A percentile compares a stretch with the other conserved stretches of the same genome.
Conservation (phyloP, 768 basidiomycete genomes). For the Tephrocybe rancida region DNA sequence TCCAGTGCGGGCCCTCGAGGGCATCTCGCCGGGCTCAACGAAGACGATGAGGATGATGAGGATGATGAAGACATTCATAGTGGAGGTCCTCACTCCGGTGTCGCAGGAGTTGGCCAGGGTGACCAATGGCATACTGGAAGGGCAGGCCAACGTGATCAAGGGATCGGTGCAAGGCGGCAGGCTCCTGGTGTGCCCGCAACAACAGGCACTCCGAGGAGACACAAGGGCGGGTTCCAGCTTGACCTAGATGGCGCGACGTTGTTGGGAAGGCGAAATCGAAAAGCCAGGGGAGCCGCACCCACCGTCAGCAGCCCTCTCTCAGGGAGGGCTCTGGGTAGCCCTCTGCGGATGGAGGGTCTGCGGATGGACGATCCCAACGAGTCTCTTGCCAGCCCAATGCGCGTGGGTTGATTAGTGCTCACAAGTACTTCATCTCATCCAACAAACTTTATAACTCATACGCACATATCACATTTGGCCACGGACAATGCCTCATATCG, state of each 20-base stretch:
- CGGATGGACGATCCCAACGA: constrained; percentile 17
- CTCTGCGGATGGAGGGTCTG: constrained; percentile 26
- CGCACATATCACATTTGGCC: no score
- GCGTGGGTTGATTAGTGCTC: neutral
- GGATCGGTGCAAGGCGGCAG: constrained; percentile 17
- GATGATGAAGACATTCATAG: constrained; percentile 39
- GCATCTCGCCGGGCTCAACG: constrained; percentile 86
- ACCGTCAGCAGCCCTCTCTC: constrained; percentile 37
- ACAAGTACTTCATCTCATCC: neutral
- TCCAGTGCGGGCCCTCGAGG: constrained; percentile 75
- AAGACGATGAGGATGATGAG: constrained; percentile 84
- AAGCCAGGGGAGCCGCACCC: constrained; percentile 23
- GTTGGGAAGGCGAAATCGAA: constrained; percentile 68
- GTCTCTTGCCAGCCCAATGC: constrained; percentile 27
- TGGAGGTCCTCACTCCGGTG: constrained; percentile 1
- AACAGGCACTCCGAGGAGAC: constrained; percentile 6
- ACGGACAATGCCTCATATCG: no score
- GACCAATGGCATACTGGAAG: constrained; percentile 31
- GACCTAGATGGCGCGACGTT: constrained; percentile 87
- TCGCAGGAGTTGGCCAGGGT: constrained; percentile 16
- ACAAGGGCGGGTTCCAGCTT: constrained; percentile 67
- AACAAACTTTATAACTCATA: no score
- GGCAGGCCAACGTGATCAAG: constrained; percentile 38
- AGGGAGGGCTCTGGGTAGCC: constrained; percentile 28
- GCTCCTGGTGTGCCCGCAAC: constrained; percentile 8